These are phyloP conservation scores for Phialocephala subalpina DNA, from an alignment of 2,329 filamentous ascomycete species.

Conservation along the genomic window DNA sequence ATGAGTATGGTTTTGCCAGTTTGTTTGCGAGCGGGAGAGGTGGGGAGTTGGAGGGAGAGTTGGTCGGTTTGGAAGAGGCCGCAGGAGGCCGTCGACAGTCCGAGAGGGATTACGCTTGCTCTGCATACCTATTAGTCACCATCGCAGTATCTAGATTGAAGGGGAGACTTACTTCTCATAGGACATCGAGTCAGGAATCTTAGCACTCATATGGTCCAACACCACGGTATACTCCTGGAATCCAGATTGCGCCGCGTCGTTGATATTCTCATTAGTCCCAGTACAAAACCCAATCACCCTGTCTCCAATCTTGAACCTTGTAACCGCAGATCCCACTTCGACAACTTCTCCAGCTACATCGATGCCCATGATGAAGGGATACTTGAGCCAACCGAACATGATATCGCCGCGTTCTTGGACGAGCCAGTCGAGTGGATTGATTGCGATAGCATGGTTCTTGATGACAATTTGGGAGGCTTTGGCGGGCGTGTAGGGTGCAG, in stretches of 20 bases:
- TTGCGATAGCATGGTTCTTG: conserved; percentile 48
- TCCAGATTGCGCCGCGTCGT: conserved; percentile 36
- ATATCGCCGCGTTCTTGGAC: conserved; percentile 13
- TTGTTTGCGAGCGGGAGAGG: conserved; percentile 31
- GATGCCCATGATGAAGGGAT: conserved; percentile 54
- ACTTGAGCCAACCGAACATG: conserved; percentile 25
- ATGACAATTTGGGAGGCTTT: conserved; percentile 49
- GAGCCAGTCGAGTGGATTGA: conserved; percentile 48
- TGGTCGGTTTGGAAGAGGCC: conserved; percentile 42
- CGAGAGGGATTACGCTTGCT: conserved; percentile 44
- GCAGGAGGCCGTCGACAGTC: conserved; percentile 42
- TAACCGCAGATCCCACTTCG: conserved; percentile 52
- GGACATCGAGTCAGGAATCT: conserved; percentile 40
- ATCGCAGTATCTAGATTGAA: neutral
- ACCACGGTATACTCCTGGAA: conserved; percentile 45
- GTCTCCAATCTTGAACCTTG: conserved; percentile 59
- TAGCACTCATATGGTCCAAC: conserved; percentile 28
- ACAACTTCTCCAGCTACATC: conserved; percentile 64
- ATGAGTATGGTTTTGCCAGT: conserved; percentile 48
- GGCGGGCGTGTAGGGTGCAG: conserved; percentile 48
- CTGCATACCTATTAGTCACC: neutral
- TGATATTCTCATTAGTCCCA: conserved; percentile 40
- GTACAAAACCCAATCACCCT: conserved; percentile 50
- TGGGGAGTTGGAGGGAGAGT: conserved; percentile 37
- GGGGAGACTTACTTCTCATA: conserved; percentile 36